Base-by-base conservation (phyloP, 306 rosid species). In the Vigna trinervia region DNA sequence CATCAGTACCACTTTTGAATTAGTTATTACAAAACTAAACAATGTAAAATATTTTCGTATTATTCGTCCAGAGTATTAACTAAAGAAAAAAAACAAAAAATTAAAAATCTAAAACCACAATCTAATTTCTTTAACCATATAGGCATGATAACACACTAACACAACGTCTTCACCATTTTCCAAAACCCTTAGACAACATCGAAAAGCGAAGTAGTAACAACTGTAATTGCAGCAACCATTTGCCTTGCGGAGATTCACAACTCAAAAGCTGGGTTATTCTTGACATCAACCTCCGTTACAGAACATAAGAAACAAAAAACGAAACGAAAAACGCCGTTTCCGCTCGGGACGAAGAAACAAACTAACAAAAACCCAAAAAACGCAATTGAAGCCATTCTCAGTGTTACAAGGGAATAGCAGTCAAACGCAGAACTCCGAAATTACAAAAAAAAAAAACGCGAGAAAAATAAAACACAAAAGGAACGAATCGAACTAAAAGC, bases 161-260 rank as follows among this genome's bases (percentile, higher is more conserved):
- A 53, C 39, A 61, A n/a, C 8, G 34, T 46, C 20, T 62, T 5
- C 52, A 51, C 32, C 4, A n/a, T 59, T 68, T 69, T 23, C n/a
- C 60, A 13, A 72, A 59, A 12, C 6, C 39, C 41, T 28, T 10
- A 51, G 53, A 14, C 38, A 73, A 54, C 50, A 57, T 57, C 30
- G 26, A 74, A 74, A 57, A 32, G 15, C 5, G 34, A 48, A 74
- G 32, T n/a, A 56, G n/a, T 36, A 66, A 51, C 57, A 79, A 58
- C 36, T 36, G 57, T 23, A 58, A 38, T 36, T 43, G 45, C 60
- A 73, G 62, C 56, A 71, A 71, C 58, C 56, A 4, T 61, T 50
- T 61, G 22, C 26, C 67, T 39, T 73, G 36, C 5, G 10, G 32
- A 65, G 45, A 43, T 73, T 41, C 61, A 56, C 61, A 22, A 51